Percentiles rank a stretch among this genome's conserved stretches.
These are phyloP conservation scores for Homolaphlyctis polyrhiza DNA, from an alignment of 371 early-diverging fungal genomes.

Conservation along the genomic window DNA sequence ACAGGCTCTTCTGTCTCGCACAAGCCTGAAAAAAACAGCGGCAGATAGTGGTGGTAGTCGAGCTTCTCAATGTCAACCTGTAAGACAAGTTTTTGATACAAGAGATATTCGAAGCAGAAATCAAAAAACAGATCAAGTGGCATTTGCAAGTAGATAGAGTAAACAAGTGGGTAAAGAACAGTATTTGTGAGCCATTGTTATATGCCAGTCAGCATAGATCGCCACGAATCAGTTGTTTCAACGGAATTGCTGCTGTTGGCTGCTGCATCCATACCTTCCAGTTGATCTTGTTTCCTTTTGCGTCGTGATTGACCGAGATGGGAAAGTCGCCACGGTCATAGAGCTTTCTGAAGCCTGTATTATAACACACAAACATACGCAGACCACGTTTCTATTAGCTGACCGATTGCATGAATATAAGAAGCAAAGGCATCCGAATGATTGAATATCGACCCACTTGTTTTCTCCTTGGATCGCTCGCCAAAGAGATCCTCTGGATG, in stretches of 20 bases:
- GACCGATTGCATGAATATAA: not conserved
- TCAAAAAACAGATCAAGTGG: too few species aligned
- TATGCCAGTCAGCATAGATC: too few species aligned
- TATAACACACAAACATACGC: too few species aligned
- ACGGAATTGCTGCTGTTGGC: too few species aligned
- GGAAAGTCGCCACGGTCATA: slow-evolving; percentile 57
- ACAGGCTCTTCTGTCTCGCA: slow-evolving; percentile 59
- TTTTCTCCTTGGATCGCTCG: slow-evolving; percentile 9
- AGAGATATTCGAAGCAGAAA: too few species aligned
- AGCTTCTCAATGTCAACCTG: slow-evolving; percentile 58
- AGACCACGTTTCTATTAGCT: too few species aligned
- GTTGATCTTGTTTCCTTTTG: slow-evolving; percentile 54
- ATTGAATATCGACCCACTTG: slow-evolving; percentile 3
- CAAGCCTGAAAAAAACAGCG: slow-evolving; percentile 53
- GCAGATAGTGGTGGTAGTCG: slow-evolving; percentile 58
- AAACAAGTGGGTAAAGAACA: not conserved
- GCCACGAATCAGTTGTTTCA: too few species aligned
- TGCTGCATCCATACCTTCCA: slow-evolving; percentile 56
- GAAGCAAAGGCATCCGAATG: not conserved
- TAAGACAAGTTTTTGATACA: too few species aligned
- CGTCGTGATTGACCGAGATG: slow-evolving; percentile 52
- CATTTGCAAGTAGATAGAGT: too few species aligned
- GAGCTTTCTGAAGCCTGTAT: slow-evolving; percentile 44
- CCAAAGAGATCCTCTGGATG: slow-evolving; percentile 12
- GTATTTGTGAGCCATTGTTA: too few species aligned